Base-by-base conservation (phyloP, 805 yeast species). In the Komagataella populi region DNA sequence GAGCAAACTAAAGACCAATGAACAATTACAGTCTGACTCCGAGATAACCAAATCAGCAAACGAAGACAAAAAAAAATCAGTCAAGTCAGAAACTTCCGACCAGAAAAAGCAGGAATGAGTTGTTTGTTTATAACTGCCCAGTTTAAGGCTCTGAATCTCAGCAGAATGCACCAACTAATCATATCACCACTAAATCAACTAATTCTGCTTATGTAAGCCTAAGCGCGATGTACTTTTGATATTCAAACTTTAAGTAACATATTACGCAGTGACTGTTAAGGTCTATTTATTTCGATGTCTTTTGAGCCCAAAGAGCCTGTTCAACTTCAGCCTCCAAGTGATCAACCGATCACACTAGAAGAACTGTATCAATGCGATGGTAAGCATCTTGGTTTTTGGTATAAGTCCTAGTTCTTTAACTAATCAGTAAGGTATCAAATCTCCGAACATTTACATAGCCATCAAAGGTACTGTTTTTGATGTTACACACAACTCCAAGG, bases 401-500 rank as follows among this genome's bases (percentile, higher is more conserved):
- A 10, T 18, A 16, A 43, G 23, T 23, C 6, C 3, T 5, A 6
- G 22, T 14, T 16, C 47, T 3, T 14, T 16, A 23, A 22, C 44
- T 36, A 18, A 45, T 36, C 61, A 59, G 14, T 52, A 39, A 69
- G 80, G 80, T 5, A 67, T 66, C 7, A 61, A 68, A 50, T 55
- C 61, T 16, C 67, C 71, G 6, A 65, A 74, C 53, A 74, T 85
- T 56, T 87, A 81, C 64, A 84, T 87, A 17, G 93, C 81, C 6
- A 81, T 87, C 58, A 80, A 81, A 54, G 93, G 95, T 18, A 72
- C 72, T 2, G 78, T 88, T 8, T 88, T 86, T 63, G 96, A 87
- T 59, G 96, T 88, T 7, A 75, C 86, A 0, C 61, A 69, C 48
- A 87, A 87, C 60, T 57, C 63, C 10, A 77, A 74, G 14, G 82